Conservation (phyloP, 176 grass and related monocot genomes). For the Hyparrhenia diplandra region DNA sequence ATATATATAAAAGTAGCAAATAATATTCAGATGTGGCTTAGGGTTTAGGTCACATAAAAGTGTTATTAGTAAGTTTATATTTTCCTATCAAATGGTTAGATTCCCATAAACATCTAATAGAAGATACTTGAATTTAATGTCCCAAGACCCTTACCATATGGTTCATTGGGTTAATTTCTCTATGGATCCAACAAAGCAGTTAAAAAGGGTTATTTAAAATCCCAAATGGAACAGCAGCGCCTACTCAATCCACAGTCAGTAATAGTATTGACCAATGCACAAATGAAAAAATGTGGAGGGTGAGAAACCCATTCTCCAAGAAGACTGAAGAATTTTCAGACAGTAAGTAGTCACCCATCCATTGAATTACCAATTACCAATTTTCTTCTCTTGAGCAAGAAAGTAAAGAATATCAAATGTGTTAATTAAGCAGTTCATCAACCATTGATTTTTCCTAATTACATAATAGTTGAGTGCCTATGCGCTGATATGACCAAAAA, state of each 20-base stretch:
- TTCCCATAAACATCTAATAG: background rate
- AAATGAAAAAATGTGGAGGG: background rate
- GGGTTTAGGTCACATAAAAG: background rate
- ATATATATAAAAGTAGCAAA: conserved; percentile 3
- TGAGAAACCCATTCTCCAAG: background rate
- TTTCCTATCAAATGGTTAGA: background rate
- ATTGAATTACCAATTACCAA: background rate
- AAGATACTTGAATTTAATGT: background rate
- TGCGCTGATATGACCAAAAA: background rate
- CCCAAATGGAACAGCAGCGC: background rate
- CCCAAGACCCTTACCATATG: background rate
- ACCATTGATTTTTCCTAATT: background rate
- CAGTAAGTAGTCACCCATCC: background rate
- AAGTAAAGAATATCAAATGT: background rate
- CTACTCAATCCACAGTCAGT: background rate
- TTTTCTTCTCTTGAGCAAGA: background rate
- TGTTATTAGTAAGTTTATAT: background rate
- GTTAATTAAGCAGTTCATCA: background rate
- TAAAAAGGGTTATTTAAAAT: conserved; percentile 3
- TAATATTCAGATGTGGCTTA: background rate
- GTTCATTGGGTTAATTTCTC: background rate
- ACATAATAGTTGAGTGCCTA: background rate
- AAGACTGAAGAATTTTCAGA: background rate
- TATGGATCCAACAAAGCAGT: background rate
- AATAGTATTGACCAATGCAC: background rate